Evolutionary conservation across 1,284 basidiomycete genomes (phyloP).

Genomic region (Cryptococcus wingfieldii): DNA sequence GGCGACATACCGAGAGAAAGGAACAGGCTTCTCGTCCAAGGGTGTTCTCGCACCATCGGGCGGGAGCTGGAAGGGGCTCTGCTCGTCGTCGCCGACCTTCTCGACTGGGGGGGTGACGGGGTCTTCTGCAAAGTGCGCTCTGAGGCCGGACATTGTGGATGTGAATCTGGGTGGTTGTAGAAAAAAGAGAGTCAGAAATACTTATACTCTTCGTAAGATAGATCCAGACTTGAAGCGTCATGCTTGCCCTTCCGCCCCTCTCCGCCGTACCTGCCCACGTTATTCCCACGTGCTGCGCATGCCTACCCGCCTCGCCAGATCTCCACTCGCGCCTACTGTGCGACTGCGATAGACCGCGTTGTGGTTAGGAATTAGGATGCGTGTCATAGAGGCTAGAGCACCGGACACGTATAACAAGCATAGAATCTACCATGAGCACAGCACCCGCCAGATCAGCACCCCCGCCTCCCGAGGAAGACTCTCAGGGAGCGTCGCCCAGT

Average conservation of each 20-base stretch:
- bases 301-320: too few species aligned
- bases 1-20: constrained; percentile 39
- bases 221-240: not conserved
- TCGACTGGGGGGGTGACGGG: constrained; percentile 23
- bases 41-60: constrained; percentile 6
- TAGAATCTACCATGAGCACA: constrained; percentile 19
- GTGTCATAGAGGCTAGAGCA: too few species aligned
- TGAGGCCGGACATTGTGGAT: constrained; percentile 19
- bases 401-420: not conserved
- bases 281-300: too few species aligned
- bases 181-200: not conserved
- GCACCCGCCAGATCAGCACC: constrained; percentile 36
- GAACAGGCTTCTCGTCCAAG: constrained; percentile 27
- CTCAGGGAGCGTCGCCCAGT: constrained; percentile 43
- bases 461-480: constrained; percentile 37
- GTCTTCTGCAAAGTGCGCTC: constrained; percentile 25
- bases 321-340: too few species aligned
- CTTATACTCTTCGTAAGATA: not conserved
- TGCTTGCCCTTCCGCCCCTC: not conserved
- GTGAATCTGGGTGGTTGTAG: not conserved
- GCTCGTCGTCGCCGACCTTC: constrained; percentile 10
- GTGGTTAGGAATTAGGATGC: too few species aligned
- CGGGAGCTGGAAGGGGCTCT: not conserved
- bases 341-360: too few species aligned
- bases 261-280: too few species aligned